These are phyloP conservation scores for Fermentozyma sake DNA, from an alignment of 1,139 yeast genomes.

Conservation along the genomic window DNA sequence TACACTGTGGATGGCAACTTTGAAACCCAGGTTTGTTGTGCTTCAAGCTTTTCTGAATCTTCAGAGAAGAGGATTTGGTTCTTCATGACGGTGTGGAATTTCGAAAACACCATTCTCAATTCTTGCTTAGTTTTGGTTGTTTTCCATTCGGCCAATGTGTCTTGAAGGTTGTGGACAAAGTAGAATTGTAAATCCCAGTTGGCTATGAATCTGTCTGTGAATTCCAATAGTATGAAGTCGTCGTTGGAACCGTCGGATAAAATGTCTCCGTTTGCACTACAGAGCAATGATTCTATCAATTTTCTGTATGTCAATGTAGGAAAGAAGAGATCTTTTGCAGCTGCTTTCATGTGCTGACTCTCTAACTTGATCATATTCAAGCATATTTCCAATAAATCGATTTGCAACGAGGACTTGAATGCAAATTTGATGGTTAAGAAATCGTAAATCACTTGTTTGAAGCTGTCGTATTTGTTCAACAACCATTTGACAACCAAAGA, in stretches of 20 bases:
- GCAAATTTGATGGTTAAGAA: conserved; percentile 31
- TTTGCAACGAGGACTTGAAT: conserved; percentile 42
- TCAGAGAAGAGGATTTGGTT: conserved; percentile 21
- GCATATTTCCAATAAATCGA: conserved; percentile 60
- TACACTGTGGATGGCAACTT: conserved; percentile 53
- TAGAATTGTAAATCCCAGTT: conserved; percentile 68
- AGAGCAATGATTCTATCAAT: conserved; percentile 43
- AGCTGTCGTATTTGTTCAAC: conserved; percentile 53
- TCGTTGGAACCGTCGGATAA: conserved; percentile 46
- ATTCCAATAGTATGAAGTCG: conserved; percentile 56
- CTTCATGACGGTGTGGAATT: conserved; percentile 35
- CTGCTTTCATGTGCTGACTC: conserved; percentile 47
- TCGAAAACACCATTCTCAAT: conserved; percentile 29
- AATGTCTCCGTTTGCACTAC: conserved; percentile 33
- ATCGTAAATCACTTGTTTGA: conserved; percentile 41
- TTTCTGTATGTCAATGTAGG: conserved; percentile 53
- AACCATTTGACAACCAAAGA: conserved; percentile 59
- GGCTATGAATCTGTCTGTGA: conserved; percentile 47
- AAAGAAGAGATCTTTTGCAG: conserved; percentile 50
- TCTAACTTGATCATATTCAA: conserved; percentile 64
- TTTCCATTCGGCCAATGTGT: conserved; percentile 20
- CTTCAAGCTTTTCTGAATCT: conserved; percentile 28
- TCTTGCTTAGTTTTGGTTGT: conserved; percentile 13
- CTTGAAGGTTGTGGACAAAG: conserved; percentile 42
- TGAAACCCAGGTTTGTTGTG: conserved; percentile 27